Percentiles rank a stretch among this genome's conserved stretches.
These are phyloP conservation scores for Aspergillus haitiensis DNA, from an alignment of 495 filamentous ascomycete species.

Conservation along the genomic window DNA sequence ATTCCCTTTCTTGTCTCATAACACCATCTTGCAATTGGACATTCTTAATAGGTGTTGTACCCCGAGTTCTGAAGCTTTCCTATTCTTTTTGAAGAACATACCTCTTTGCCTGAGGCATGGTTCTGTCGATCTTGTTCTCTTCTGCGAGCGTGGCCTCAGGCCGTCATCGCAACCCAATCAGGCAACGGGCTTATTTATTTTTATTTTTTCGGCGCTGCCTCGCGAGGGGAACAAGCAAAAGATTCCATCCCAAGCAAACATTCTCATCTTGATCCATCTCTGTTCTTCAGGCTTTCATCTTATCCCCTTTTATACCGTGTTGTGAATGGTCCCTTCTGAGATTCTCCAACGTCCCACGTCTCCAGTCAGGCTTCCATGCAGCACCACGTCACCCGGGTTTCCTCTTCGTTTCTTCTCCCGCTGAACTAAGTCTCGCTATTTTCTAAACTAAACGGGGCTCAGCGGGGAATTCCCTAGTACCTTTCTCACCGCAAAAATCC, in stretches of 20 bases:
- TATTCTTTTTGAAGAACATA: neutral
- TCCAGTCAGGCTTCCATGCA: constrained; percentile 29
- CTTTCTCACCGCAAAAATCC: constrained; percentile 30
- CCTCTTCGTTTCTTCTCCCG: neutral
- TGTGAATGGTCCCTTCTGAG: constrained; percentile 1
- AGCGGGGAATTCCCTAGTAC: constrained; percentile 23
- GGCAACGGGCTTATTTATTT: neutral
- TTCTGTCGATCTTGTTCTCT: neutral
- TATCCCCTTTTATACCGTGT: neutral
- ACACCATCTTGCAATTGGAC: too few species aligned
- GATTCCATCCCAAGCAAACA: constrained; percentile 11
- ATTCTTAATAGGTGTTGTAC: too few species aligned
- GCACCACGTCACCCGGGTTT: constrained; percentile 23
- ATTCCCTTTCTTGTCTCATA: too few species aligned
- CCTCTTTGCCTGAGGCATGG: constrained; percentile 11
- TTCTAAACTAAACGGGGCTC: constrained; percentile 15
- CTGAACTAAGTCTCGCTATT: constrained; percentile 15
- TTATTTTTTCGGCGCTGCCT: neutral
- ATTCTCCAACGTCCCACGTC: constrained; percentile 7
- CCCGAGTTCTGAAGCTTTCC: too few species aligned
- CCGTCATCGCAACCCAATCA: constrained; percentile 1
- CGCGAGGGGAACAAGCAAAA: neutral
- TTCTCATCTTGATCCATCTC: constrained; percentile 6
- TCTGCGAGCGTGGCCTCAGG: constrained; percentile 1
- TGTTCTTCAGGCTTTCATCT: constrained; percentile 11